Base-by-base conservation (phyloP, 2,329 filamentous ascomycete genomes). In the Catunica adiposa region DNA sequence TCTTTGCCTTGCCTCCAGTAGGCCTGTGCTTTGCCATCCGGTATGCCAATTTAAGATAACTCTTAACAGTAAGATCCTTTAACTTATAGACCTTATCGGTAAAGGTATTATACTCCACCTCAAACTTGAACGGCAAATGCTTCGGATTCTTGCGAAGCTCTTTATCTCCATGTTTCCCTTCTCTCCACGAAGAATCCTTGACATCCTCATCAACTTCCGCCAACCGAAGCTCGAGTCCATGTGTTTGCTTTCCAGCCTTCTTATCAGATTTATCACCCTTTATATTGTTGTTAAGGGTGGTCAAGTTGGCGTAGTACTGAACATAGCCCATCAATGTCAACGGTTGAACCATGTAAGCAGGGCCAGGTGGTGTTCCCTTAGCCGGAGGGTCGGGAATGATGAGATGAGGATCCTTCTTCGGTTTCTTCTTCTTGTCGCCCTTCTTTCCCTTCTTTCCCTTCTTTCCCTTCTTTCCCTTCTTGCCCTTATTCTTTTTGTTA, bases 221-320 rank as follows among this genome's bases (percentile, higher is more conserved):
- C 8, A 11, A 60, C 11, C 56, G 56, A 14, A 58, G 53, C 42
- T 58, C 56, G 5, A 51, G n/a, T 34, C 22, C 14, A n/a, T 52
- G 42, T 2, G 9, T 48, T 3, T 31, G 14, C 20, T 51, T 50
- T 40, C 15, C 40, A 6, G 22, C 44, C 52, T 66, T 66, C 8
- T 66, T 64, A 17, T 61, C 62, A 1, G 68, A 64, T 6, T 25
- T 17, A 14, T 52, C 48, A 17, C 26, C 51, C 7, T 55, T 55
- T 51, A 81, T 74, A 58, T 85, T 79, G 62, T 89, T 86, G 69
- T 97, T 94, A 68, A 95, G 83, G 58, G 79, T 71, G 0, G 90
- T 97, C n/a, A 98, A 71, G 66, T 98, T 98, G 59, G 90, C 89
- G 67, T 81, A 96, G 67, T 94, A 96, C 64, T 98, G 92, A 3